Conservation (phyloP, 164 flowering plant genomes). For the Brasenia schreberi region DNA sequence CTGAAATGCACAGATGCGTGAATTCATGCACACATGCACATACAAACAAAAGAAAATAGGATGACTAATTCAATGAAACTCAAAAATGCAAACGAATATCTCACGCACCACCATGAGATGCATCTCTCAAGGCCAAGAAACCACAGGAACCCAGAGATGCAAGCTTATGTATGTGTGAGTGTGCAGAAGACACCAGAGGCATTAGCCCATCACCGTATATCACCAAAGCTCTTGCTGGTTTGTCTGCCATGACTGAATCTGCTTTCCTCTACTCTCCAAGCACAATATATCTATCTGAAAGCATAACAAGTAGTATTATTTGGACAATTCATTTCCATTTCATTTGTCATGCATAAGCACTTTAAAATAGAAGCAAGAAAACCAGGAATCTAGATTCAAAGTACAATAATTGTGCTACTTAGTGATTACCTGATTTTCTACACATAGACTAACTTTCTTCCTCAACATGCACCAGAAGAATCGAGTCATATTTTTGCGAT, state of each 20-base stretch:
- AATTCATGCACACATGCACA: not conserved
- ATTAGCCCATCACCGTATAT: slow-evolving; percentile 77
- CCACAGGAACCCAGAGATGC: slow-evolving; percentile 59
- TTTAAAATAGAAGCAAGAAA: too few relatives aligned
- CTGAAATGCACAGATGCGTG: not conserved
- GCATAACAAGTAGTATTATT: not conserved
- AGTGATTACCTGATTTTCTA: too few relatives aligned
- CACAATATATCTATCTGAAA: not conserved
- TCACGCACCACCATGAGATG: slow-evolving; percentile 38
- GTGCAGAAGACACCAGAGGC: slow-evolving; percentile 30
- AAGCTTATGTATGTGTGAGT: slow-evolving; percentile 49
- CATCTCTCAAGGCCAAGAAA: slow-evolving; percentile 56
- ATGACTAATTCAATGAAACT: not conserved
- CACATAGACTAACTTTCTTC: too few relatives aligned
- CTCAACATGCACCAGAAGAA: too few relatives aligned
- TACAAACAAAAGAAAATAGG: not conserved
- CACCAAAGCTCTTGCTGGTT: slow-evolving; percentile 76
- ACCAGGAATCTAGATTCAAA: too few relatives aligned
- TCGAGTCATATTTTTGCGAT: too few relatives aligned
- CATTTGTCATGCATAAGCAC: too few relatives aligned
- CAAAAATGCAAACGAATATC: not conserved
- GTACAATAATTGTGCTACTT: too few relatives aligned
- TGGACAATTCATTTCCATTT: not conserved
- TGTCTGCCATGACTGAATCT: slow-evolving; percentile 63
- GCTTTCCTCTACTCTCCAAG: not conserved